phyloP scores from a whole-genome alignment of 73 alveolate genomes.

The Uronychia binucleata region DNA sequence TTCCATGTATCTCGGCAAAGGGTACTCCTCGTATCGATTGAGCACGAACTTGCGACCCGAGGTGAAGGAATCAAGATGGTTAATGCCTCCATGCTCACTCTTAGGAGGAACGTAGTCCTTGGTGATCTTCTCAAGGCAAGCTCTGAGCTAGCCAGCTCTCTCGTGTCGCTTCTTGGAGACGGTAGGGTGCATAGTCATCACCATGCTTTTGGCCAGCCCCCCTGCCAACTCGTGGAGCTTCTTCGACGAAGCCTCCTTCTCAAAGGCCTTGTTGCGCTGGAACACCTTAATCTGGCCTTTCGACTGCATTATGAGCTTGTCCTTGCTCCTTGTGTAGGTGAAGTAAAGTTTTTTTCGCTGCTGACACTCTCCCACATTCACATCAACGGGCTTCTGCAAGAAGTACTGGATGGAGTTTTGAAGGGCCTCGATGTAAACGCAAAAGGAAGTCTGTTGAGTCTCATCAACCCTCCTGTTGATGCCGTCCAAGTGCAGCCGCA shows the following conservation, averaged over 20 bases:
- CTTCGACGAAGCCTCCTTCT: not conserved
- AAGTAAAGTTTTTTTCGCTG: not conserved
- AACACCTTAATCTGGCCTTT: not conserved
- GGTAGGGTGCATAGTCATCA: not conserved
- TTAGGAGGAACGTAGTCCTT: not conserved
- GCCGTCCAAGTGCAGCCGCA: not conserved
- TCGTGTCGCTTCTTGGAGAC: not conserved
- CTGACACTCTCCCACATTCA: not conserved
- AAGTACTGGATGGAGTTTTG: not conserved
- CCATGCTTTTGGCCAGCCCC: not conserved
- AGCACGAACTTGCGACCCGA: too few relatives aligned
- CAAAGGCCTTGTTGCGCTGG: not conserved
- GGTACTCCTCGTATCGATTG: too few relatives aligned
- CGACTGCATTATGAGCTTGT: not conserved
- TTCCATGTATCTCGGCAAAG: too few relatives aligned
- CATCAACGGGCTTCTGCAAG: not conserved
- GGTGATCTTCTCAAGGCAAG: not conserved
- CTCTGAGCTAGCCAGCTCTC: not conserved
- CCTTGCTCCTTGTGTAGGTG: not conserved
- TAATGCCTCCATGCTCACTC: not conserved
- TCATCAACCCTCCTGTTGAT: not conserved
- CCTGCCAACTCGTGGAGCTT: not conserved
- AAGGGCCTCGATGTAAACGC: not conserved
- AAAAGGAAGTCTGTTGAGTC: not conserved
- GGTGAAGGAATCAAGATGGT: not conserved